Conservation (phyloP, 164 flowering plant species). For the Macadamia tetraphylla region DNA sequence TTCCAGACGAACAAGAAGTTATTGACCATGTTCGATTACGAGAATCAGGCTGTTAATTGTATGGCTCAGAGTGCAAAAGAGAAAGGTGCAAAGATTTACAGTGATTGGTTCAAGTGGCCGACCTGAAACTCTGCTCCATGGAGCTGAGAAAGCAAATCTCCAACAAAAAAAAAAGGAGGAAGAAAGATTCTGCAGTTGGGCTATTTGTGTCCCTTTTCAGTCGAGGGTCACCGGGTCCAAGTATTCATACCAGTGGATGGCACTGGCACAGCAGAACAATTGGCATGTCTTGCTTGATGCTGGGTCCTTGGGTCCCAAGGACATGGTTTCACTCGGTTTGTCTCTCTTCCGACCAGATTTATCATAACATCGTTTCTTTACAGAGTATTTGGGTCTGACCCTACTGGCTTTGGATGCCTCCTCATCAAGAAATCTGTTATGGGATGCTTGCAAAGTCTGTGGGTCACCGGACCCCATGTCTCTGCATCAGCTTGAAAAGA, state of each 20-base stretch:
- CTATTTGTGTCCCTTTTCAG: slow-evolving; percentile 88
- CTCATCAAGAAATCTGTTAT: slow-evolving; percentile 84
- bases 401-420: slow-evolving; percentile 95
- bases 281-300: slow-evolving; percentile 97
- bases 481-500: slow-evolving; percentile 30
- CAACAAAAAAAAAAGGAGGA: slow-evolving; percentile 57
- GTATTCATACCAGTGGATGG: slow-evolving; percentile 97
- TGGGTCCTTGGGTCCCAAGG: slow-evolving; percentile 93
- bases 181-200: slow-evolving; percentile 75
- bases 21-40: slow-evolving; percentile 80
- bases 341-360: slow-evolving; percentile 83
- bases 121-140: slow-evolving; percentile 71
- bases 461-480: slow-evolving; percentile 31
- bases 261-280: slow-evolving; percentile 87
- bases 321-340: slow-evolving; percentile 90
- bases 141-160: slow-evolving; percentile 76
- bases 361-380: slow-evolving; percentile 76
- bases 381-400: slow-evolving; percentile 81
- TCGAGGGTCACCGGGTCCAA: slow-evolving; percentile 87
- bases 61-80: slow-evolving; percentile 73
- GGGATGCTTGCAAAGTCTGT: slow-evolving; percentile 59
- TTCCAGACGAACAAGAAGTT: slow-evolving; percentile 76
- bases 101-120: slow-evolving; percentile 85
- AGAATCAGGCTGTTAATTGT: slow-evolving; percentile 75
- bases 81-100: slow-evolving; percentile 66